Evolutionary conservation across 2,329 filamentous ascomycete genomes (phyloP), one percentile per base, ranked within the genome.

Genomic region (Colletotrichum cereale): DNA sequence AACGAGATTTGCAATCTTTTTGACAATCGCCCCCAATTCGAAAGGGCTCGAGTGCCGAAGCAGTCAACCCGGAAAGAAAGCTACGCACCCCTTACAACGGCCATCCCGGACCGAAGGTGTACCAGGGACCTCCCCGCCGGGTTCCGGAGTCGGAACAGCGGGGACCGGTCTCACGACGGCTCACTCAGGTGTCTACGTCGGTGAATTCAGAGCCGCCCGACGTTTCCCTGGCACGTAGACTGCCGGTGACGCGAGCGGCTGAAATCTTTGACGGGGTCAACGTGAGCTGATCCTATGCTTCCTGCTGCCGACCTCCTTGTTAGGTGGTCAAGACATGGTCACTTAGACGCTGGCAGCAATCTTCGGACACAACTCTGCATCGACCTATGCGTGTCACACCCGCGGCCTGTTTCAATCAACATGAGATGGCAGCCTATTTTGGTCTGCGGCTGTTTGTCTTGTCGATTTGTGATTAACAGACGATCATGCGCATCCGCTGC

Each of bases 391-490:
- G 44, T 66, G 53, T 36, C 66, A 38, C 14, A 36, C 7, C 40
- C 44, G 24, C 44, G 53, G 36, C 26, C 48, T 34, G 66, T 64
- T 63, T 64, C 52, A 40, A 48, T 42, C 40, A 48, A 44, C 48
- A 26, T 68, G 42, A 50, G 31, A 68, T 36, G 52, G 34, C 38
- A 40, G 26, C 29, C 48, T 61, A 53, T 63, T 42, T 24, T 36
- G 26, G 62, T 57, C 29, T 26, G 38, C 24, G 26, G 5, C 29
- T n/a, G n/a, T n/a, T n/a, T n/a, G n/a, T n/a, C n/a, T n/a, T n/a
- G n/a, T n/a, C n/a, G n/a, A n/a, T n/a, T n/a, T n/a, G n/a, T n/a
- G n/a, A n/a, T n/a, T n/a, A n/a, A n/a, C n/a, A n/a, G n/a, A n/a
- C n/a, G n/a, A n/a, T n/a, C n/a, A n/a, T n/a, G n/a, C n/a, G n/a